These are phyloP conservation scores for Apiospora malaysiana DNA, from an alignment of 2,329 filamentous ascomycete genomes.

Conservation along the genomic window DNA sequence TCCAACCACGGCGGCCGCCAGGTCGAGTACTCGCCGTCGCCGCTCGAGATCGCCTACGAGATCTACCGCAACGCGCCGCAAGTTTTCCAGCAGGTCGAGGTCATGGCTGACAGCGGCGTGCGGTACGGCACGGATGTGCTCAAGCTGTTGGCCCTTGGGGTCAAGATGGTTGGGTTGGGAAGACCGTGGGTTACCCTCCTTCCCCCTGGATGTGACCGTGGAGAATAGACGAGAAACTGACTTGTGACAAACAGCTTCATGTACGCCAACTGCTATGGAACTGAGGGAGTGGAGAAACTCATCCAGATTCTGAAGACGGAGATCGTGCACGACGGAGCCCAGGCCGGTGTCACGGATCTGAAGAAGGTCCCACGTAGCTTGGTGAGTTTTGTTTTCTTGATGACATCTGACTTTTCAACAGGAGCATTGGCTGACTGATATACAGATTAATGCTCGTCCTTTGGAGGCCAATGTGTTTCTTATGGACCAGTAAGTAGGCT, in stretches of 20 bases:
- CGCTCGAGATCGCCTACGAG: conserved; percentile 41
- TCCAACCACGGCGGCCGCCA: conserved; percentile 51
- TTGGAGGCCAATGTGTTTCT: conserved; percentile 23
- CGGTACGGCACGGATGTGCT: conserved; percentile 46
- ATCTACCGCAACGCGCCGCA: conserved; percentile 44
- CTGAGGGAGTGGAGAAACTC: conserved; percentile 51
- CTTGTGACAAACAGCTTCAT: conserved; percentile 41
- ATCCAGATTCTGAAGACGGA: conserved; percentile 56
- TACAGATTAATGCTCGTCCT: conserved; percentile 23
- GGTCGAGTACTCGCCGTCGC: conserved; percentile 44
- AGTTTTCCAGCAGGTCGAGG: conserved; percentile 42
- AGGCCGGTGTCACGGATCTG: conserved; percentile 39
- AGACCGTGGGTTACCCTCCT: conserved; percentile 35
- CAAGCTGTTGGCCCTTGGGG: conserved; percentile 47
- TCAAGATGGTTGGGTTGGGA: conserved; percentile 49
- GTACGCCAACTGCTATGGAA: conserved; percentile 57
- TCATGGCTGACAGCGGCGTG: conserved; percentile 46
- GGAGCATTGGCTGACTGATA: background rate
- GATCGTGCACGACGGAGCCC: conserved; percentile 44
- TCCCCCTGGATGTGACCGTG: background rate
- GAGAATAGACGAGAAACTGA: background rate
- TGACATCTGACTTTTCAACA: background rate
- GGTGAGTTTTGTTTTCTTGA: conserved; percentile 18
- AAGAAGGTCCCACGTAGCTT: conserved; percentile 28
- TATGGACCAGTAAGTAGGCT: conserved; percentile 11